phyloP scores from a whole-genome alignment of 441 rosid genomes.

The Arabidopsis hybrid region DNA sequence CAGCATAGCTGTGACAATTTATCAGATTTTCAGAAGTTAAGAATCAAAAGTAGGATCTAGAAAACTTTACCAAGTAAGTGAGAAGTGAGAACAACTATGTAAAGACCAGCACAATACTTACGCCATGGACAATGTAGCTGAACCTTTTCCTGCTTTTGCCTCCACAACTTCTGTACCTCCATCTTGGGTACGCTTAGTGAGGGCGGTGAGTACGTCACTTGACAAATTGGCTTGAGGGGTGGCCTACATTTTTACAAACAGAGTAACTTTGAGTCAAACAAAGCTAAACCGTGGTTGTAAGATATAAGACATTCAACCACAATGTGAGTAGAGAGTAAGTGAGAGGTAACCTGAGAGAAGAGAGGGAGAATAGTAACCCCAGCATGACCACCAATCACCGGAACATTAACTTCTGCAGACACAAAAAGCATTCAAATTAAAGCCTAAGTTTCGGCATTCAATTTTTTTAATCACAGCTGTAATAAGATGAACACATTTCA shows the following conservation, averaged over 20 bases:
- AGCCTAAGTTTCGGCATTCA: not conserved
- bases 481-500: not conserved
- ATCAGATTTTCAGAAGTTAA: conserved; percentile 1
- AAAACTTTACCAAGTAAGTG: not conserved
- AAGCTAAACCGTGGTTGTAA: not conserved
- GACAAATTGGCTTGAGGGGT: conserved; percentile 83
- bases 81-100: not conserved
- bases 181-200: conserved; percentile 95
- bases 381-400: conserved; percentile 98
- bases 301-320: not conserved
- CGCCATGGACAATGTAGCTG: conserved; percentile 98
- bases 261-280: conserved; percentile 17
- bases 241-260: conserved; percentile 59
- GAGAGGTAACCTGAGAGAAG: conserved; percentile 70
- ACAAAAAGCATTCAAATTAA: conserved; percentile 23
- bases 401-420: conserved; percentile 80
- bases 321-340: conserved; percentile 4
- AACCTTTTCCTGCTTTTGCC: conserved; percentile 99
- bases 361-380: conserved; percentile 96
- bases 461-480: not conserved
- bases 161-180: conserved; percentile 98
- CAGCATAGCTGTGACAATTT: conserved; percentile 73
- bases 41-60: not conserved
- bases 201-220: conserved; percentile 69
- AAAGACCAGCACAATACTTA: conserved; percentile 49